Conservation (phyloP, 179 eudicot species). For the Corrigiola litoralis region DNA sequence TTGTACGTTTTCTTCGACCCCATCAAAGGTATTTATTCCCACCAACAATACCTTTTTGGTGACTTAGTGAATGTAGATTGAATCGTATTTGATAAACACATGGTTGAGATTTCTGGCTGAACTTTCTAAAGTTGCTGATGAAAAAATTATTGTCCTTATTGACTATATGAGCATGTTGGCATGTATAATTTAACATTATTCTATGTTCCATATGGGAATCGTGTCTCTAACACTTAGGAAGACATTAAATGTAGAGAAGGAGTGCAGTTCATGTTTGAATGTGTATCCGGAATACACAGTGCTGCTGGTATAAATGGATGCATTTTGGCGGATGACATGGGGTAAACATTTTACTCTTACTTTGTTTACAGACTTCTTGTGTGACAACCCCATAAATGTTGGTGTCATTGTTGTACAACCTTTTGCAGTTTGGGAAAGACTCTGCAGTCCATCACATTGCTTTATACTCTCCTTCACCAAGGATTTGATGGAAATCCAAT, state of each 20-base stretch:
- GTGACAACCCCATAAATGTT: background rate
- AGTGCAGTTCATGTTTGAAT: constrained; percentile 96
- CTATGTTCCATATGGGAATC: no score
- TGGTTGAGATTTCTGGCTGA: constrained; percentile 1
- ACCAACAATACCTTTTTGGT: background rate
- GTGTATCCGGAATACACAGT: constrained; percentile 72
- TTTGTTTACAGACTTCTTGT: background rate
- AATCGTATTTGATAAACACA: background rate
- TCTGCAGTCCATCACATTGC: constrained; percentile 90
- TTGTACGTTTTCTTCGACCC: constrained; percentile 86
- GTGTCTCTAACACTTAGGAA: no score
- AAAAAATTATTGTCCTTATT: background rate
- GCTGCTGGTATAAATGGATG: constrained; percentile 72
- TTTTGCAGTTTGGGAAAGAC: constrained; percentile 90
- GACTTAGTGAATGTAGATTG: background rate
- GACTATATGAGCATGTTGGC: no score
- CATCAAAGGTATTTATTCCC: constrained; percentile 75
- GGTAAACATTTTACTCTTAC: constrained; percentile 45
- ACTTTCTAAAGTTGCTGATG: background rate
- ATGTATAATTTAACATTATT: no score
- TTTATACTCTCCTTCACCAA: constrained; percentile 87
- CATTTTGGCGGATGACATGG: constrained; percentile 99
- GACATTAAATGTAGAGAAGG: no score
- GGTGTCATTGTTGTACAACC: background rate
- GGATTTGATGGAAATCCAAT: constrained; percentile 94